Percentiles rank a stretch among this genome's conserved stretches.
phyloP scores from a whole-genome alignment of 768 basidiomycete genomes.

The Hygrophoropsis aurantiaca region DNA sequence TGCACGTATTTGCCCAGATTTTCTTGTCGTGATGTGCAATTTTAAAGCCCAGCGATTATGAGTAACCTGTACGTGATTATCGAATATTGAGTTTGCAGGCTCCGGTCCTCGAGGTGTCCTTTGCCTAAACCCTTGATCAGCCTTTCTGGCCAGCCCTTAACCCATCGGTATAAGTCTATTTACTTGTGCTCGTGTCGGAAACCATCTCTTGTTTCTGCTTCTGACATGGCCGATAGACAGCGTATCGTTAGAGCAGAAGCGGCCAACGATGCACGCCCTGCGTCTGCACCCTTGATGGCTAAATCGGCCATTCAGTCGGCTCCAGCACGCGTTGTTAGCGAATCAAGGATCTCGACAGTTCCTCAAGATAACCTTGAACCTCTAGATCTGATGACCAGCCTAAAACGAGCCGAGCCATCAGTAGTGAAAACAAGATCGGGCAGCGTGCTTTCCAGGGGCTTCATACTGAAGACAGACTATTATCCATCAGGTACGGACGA shows the following conservation, averaged over 20 bases:
- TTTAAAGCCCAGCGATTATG: not conserved
- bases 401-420: constrained; percentile 66
- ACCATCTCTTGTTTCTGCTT: no score
- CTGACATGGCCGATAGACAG: no score
- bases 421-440: constrained; percentile 83
- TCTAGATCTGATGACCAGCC: constrained; percentile 60
- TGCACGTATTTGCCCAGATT: constrained; percentile 4
- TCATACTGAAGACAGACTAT: constrained; percentile 93
- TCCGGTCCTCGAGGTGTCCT: no score
- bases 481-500: constrained; percentile 79
- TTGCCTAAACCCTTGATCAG: no score
- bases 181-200: no score
- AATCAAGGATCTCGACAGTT: constrained; percentile 1
- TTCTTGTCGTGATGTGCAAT: not conserved
- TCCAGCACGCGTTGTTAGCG: not conserved
- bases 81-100: no score
- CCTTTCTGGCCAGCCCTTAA: no score
- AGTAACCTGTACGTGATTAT: no score
- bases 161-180: no score
- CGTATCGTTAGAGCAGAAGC: not conserved
- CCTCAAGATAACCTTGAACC: constrained; percentile 23
- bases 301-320: constrained; percentile 8
- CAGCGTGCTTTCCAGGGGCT: constrained; percentile 82
- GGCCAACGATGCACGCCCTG: constrained; percentile 3
- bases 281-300: constrained; percentile 10